Conservation (phyloP, 768 basidiomycete genomes). For the Lentinula raphanica region DNA sequence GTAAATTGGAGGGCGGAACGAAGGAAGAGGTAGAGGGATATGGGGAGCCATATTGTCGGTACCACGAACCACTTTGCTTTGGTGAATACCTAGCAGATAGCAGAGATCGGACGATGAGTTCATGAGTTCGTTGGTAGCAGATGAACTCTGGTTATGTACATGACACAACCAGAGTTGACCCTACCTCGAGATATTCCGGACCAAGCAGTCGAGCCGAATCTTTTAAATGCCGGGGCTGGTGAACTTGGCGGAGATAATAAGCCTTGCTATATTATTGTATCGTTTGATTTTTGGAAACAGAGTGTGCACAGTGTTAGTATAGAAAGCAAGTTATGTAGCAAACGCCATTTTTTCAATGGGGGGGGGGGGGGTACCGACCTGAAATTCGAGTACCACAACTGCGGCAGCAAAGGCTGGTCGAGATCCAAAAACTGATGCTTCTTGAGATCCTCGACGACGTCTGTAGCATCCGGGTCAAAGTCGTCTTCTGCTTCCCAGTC, state of each 20-base stretch:
- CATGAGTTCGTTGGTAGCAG: too few relatives aligned
- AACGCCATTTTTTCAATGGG: neutral
- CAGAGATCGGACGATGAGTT: too few relatives aligned
- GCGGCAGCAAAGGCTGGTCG: constrained; percentile 72
- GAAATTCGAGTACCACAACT: constrained; percentile 86
- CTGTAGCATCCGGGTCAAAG: constrained; percentile 88
- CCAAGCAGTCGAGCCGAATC: constrained; percentile 87
- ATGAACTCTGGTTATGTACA: too few relatives aligned
- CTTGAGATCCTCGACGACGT: constrained; percentile 73
- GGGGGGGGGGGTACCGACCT: constrained; percentile 39
- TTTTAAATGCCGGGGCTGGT: constrained; percentile 86
- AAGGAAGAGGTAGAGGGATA: constrained; percentile 70
- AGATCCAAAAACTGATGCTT: constrained; percentile 92
- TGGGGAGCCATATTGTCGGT: constrained; percentile 88
- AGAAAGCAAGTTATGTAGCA: too few relatives aligned
- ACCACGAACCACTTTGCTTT: constrained; percentile 92
- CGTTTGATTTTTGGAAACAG: too few relatives aligned
- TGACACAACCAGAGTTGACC: neutral
- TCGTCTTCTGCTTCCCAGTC: constrained; percentile 90
- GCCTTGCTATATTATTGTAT: constrained; percentile 57
- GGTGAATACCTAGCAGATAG: constrained; percentile 74
- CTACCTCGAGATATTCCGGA: constrained; percentile 72
- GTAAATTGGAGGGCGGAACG: constrained; percentile 81
- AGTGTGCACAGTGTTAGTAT: too few relatives aligned
- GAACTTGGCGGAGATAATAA: constrained; percentile 94